A percentile compares a stretch with the other conserved stretches of the same genome.
These are phyloP conservation scores for Musa itinerans DNA, from an alignment of 176 grass and related monocot species.

Conservation along the genomic window DNA sequence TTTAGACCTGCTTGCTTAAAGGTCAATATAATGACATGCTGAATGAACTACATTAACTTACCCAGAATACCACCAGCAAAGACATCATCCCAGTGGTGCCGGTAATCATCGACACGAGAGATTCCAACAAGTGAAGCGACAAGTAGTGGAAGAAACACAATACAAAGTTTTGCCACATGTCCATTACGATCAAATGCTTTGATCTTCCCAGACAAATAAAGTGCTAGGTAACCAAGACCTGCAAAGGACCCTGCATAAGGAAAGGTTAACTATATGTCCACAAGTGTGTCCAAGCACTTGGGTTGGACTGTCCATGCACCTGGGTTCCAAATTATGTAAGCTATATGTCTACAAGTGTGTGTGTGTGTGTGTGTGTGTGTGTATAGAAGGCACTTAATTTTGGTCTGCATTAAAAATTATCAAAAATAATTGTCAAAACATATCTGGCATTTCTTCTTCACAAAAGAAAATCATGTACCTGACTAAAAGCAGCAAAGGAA, in stretches of 20 bases:
- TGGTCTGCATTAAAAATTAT: constrained; percentile 1
- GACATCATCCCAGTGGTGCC: constrained; percentile 88
- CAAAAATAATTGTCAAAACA: neutral
- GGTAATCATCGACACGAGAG: constrained; percentile 70
- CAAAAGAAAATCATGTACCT: no score
- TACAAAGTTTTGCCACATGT: constrained; percentile 76
- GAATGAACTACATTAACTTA: constrained; percentile 17
- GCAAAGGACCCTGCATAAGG: constrained; percentile 66
- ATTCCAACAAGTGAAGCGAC: constrained; percentile 58
- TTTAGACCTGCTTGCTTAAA: neutral
- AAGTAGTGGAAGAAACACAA: constrained; percentile 69
- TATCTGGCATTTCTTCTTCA: no score
- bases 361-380: no score
- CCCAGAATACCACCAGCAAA: constrained; percentile 59
- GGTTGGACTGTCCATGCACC: neutral
- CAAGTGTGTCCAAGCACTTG: no score
- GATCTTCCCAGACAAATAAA: constrained; percentile 72
- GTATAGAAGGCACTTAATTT: no score
- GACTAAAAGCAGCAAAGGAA: neutral
- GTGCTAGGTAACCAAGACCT: constrained; percentile 70
- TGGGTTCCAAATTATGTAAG: no score
- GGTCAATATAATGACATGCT: constrained; percentile 2
- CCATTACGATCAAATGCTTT: constrained; percentile 52
- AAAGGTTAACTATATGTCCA: neutral
- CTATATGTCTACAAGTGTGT: no score